Percentiles rank a stretch among this genome's conserved stretches.
Conservation (phyloP, 2,329 filamentous ascomycete species). For the Juglanconis juglandina region DNA sequence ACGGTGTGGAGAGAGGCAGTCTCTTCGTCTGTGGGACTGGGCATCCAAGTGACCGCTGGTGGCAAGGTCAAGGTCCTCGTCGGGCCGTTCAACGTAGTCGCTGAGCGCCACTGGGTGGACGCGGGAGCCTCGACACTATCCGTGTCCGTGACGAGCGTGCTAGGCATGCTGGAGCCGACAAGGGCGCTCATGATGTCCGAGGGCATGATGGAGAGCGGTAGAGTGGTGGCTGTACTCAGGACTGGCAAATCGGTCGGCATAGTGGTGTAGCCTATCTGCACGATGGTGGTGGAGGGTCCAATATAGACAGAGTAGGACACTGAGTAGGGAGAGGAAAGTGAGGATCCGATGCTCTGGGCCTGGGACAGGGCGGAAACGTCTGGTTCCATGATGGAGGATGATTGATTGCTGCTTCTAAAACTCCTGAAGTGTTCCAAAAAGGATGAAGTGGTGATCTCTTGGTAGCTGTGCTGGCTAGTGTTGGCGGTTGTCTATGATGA, state of each 20-base stretch:
- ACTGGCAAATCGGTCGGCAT: not conserved
- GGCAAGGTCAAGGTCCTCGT: not conserved
- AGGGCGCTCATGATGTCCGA: slow-evolving; percentile 7
- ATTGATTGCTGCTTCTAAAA: not conserved
- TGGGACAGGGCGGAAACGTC: not conserved
- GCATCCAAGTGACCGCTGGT: not conserved
- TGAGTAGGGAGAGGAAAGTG: not conserved
- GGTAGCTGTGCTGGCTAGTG: not conserved
- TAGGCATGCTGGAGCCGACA: slow-evolving; percentile 5
- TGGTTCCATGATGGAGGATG: not conserved
- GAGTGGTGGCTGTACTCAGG: not conserved
- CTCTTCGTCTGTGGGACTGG: not conserved
- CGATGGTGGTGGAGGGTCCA: not conserved
- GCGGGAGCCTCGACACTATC: not conserved
- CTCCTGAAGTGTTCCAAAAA: not conserved
- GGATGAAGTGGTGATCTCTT: not conserved
- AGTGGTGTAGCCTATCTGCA: not conserved
- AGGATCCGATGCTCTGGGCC: not conserved
- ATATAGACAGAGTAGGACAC: not conserved
- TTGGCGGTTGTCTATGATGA: not conserved
- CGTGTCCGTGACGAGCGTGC: slow-evolving; percentile 12
- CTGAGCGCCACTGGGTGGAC: not conserved
- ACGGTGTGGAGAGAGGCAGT: not conserved
- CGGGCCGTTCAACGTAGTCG: not conserved
- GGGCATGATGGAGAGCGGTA: slow-evolving; percentile 13